Evolutionary conservation across 257 asterid genomes (phyloP), one percentile per base, ranked within the genome.

Genomic region (Penstemon davidsonii): DNA sequence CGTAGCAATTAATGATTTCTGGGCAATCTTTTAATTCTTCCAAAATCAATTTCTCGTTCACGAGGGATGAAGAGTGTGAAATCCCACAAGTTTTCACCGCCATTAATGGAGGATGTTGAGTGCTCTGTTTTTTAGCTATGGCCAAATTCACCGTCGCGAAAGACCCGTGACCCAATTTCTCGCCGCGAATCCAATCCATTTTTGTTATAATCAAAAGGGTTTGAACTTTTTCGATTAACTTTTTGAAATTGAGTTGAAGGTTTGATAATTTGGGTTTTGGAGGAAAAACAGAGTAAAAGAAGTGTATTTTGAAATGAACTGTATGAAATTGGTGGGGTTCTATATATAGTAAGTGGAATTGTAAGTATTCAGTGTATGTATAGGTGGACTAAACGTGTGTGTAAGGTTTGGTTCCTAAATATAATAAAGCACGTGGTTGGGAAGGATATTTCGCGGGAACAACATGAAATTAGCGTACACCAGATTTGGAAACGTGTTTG

Each of bases 151-250:
- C 97, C 57, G 78, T 82, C n/a, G 85, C 97, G 25, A 86, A 92
- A 71, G 91, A 88, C 33, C 99, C 97, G 53, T 76, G 89, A 0
- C 99, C 99, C 49, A 93, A 62, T 38, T 38, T 73, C 7, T 81
- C 81, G 44, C 94, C 95, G 37, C 96, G 89, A 77, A 79, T 60
- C 99, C 99, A 88, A 66, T 90, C 94, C 97, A 93, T 93, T 9
- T 5, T 66, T 5, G 33, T 7, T 11, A 4, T 13, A 55, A 42
- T 63, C 43, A 41, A 42, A 68, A 68, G 38, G 46, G 50, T 15
- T 55, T 54, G 8, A 25, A 13, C 8, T 40, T 3, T 38, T 1
- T 66, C 4, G 5, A 43, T 5, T 39, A 43, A 62, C 4, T 36
- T 4, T 38, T 11, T 19, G 50, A 4, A 8, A 38, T 60, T 6